Evolutionary conservation across 768 basidiomycete species (phyloP).

Genomic region (Rhizopogon roseolus): DNA sequence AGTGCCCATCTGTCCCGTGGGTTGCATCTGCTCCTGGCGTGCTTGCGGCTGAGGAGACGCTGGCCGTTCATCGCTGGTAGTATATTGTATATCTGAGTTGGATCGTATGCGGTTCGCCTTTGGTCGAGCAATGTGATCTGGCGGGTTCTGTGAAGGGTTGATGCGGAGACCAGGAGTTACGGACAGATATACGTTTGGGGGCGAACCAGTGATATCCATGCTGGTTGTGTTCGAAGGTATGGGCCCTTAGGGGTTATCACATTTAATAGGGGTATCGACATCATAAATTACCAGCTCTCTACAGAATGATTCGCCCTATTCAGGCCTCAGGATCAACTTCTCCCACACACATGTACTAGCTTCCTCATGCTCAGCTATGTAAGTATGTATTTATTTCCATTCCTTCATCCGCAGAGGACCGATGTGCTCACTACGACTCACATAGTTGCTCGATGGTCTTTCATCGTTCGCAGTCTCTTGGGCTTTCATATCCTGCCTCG

Average conservation of each 20-base stretch:
- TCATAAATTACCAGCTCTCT: no score
- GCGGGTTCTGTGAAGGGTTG: background rate
- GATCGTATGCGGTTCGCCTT: background rate
- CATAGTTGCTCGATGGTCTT: conserved; percentile 36
- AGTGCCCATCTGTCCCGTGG: background rate
- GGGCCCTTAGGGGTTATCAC: background rate
- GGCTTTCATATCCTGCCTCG: conserved; percentile 29
- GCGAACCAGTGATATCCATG: no score
- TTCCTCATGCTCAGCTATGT: no score
- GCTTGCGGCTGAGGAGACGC: background rate
- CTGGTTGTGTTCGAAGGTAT: background rate
- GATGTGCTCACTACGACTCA: background rate
- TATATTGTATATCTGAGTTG: background rate
- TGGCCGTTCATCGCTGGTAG: background rate
- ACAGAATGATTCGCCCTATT: no score
- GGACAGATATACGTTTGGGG: background rate
- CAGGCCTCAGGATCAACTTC: no score
- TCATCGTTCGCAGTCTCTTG: conserved; percentile 31
- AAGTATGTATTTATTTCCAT: conserved; percentile 15
- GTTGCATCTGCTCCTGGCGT: background rate
- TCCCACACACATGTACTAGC: no score
- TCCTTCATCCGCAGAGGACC: background rate
- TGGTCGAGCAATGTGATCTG: background rate
- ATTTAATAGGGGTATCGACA: background rate
- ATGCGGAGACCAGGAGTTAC: background rate